Conservation (phyloP, 2,329 filamentous ascomycete species). For the Paraphaeosphaeria sporulosa region DNA sequence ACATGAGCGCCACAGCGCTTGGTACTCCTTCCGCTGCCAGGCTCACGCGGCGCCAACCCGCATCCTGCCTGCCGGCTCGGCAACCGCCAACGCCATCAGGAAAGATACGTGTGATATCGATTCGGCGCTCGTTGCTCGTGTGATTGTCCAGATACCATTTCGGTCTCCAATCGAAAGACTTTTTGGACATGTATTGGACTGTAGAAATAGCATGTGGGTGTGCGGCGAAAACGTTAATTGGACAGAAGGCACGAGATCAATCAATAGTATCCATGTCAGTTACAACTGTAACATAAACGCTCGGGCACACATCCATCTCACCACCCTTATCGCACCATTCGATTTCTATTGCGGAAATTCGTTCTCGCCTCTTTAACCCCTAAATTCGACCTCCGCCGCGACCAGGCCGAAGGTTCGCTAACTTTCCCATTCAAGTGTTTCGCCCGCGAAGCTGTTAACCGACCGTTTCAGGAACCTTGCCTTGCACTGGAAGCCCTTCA, state of each 20-base stretch:
- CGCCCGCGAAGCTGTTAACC: neutral
- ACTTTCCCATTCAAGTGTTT: neutral
- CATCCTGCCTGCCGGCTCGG: neutral
- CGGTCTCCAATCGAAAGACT: neutral
- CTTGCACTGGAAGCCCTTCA: neutral
- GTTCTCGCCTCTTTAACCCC: neutral
- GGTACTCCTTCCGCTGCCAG: neutral
- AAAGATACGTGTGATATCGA: neutral
- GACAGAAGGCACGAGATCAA: neutral
- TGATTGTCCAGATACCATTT: neutral
- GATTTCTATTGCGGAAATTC: neutral
- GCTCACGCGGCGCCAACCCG: slow-evolving; percentile 1
- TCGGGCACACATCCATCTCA: neutral
- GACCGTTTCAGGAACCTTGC: slow-evolving; percentile 5
- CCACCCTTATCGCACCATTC: neutral
- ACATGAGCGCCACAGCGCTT: slow-evolving; percentile 12
- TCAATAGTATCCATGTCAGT: neutral
- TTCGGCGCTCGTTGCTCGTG: neutral
- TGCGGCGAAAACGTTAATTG: neutral
- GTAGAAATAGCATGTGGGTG: neutral
- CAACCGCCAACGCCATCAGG: neutral
- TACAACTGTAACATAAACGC: neutral
- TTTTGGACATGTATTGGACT: neutral
- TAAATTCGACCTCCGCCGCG: neutral
- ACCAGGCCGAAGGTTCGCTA: neutral